phyloP scores from a whole-genome alignment of 352 stramenopile genomes.

The Phytophthora gonapodyides region DNA sequence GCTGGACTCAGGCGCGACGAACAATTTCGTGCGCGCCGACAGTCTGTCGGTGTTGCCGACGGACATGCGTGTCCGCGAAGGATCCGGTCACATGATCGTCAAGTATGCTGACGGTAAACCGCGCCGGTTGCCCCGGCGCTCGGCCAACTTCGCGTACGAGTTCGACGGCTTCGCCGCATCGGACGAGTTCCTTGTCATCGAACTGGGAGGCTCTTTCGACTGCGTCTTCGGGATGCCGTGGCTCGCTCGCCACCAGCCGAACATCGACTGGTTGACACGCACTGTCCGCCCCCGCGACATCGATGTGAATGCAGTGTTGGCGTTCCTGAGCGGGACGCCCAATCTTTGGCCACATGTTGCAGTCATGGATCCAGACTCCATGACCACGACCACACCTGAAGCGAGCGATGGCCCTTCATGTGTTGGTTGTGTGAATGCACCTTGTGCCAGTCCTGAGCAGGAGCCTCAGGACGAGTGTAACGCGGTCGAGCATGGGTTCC shows the following conservation, averaged over 20 bases:
- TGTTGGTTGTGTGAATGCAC: constrained; percentile 6
- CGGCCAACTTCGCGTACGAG: constrained; percentile 14
- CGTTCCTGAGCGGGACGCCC: constrained; percentile 9
- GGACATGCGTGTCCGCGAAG: constrained; percentile 18
- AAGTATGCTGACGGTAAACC: constrained; percentile 28
- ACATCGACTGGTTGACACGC: constrained; percentile 26
- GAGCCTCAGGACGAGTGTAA: constrained; percentile 17
- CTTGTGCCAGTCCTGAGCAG: constrained; percentile 11
- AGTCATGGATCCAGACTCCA: constrained; percentile 23
- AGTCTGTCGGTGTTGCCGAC: constrained; percentile 18
- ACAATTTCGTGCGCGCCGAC: constrained; percentile 31
- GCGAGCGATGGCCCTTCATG: constrained; percentile 27
- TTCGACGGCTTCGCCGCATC: constrained; percentile 24
- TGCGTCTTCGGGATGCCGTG: constrained; percentile 40
- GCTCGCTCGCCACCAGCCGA: constrained; percentile 28
- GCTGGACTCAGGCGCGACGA: constrained; percentile 29
- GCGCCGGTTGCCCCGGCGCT: constrained; percentile 9
- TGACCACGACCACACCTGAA: constrained; percentile 3
- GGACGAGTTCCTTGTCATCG: constrained; percentile 39
- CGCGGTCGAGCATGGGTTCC: constrained; percentile 17
- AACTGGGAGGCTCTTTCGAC: constrained; percentile 31
- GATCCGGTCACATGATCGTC: constrained; percentile 14
- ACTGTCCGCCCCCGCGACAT: constrained; percentile 25
- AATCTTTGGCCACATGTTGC: constrained; percentile 15
- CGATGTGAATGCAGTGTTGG: constrained; percentile 17